phyloP scores from a whole-genome alignment of 2,329 filamentous ascomycete species.

The Graphiopsis chlorocephala region DNA sequence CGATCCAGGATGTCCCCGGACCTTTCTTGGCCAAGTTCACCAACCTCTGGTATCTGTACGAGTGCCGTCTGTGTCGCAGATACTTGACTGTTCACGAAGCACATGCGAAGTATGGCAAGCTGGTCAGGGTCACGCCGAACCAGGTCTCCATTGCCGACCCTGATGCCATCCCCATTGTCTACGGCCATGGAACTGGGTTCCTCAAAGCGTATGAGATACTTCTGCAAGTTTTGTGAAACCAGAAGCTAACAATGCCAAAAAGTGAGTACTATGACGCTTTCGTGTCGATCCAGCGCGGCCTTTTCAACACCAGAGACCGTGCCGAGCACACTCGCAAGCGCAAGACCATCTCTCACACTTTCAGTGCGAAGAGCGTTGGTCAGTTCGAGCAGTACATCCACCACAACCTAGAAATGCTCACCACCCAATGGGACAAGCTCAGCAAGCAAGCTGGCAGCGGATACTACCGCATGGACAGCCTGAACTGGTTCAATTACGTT shows the following conservation, averaged over 20 bases:
- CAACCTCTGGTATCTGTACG: constrained; percentile 74
- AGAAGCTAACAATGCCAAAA: not conserved
- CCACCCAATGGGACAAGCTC: constrained; percentile 68
- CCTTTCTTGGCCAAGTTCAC: constrained; percentile 67
- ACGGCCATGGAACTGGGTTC: constrained; percentile 60
- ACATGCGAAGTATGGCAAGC: constrained; percentile 39
- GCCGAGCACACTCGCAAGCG: constrained; percentile 82
- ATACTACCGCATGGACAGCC: constrained; percentile 25
- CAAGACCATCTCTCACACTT: constrained; percentile 79
- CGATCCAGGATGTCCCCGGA: constrained; percentile 54
- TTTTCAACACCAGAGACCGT: constrained; percentile 87
- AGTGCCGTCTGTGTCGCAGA: constrained; percentile 58
- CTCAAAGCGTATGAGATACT: constrained; percentile 38
- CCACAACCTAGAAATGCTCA: constrained; percentile 71
- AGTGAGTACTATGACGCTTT: constrained; percentile 66
- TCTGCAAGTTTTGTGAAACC: not conserved
- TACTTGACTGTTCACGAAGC: constrained; percentile 57
- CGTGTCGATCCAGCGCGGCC: constrained; percentile 76
- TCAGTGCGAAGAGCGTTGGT: constrained; percentile 72
- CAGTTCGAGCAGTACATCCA: constrained; percentile 84
- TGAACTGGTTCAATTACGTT: constrained; percentile 32
- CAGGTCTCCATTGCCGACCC: constrained; percentile 65
- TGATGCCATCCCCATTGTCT: constrained; percentile 71
- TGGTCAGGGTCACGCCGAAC: constrained; percentile 38
- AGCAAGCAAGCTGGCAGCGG: constrained; percentile 35